Evolutionary conservation across 768 basidiomycete species (phyloP).

Genomic region (Lactarius sp.): DNA sequence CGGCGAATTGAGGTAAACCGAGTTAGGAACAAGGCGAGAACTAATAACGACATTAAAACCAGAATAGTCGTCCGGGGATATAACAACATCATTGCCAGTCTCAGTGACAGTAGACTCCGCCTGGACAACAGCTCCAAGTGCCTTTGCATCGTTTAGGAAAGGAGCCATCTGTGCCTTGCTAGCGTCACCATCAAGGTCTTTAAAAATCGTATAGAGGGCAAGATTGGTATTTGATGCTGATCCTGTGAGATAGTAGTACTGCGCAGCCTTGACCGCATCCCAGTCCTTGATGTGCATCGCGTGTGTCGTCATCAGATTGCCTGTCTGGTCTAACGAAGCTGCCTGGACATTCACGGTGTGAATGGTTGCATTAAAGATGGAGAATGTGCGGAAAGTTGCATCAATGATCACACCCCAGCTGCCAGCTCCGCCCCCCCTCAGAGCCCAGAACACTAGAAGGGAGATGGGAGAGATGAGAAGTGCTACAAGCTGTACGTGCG

Average conservation of each 20-base stretch:
- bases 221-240: conserved; percentile 8
- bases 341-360: conserved; percentile 30
- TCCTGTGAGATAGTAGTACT: conserved; percentile 33
- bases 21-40: conserved; percentile 20
- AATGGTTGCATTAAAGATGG: conserved; percentile 33
- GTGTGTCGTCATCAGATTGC: conserved; percentile 33
- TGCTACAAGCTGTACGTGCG: neutral
- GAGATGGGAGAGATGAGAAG: neutral
- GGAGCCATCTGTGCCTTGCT: conserved; percentile 15
- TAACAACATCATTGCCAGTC: conserved; percentile 11
- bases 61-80: conserved; percentile 14
- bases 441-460: conserved; percentile 27
- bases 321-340: conserved; percentile 37
- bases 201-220: conserved; percentile 25
- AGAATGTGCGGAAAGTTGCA: conserved; percentile 35
- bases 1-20: conserved; percentile 2
- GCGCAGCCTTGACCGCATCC: neutral
- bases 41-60: conserved; percentile 17
- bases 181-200: conserved; percentile 24
- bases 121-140: conserved; percentile 24
- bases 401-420: conserved; percentile 39
- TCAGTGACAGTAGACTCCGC: conserved; percentile 10
- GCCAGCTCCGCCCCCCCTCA: conserved; percentile 28
- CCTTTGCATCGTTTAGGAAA: conserved; percentile 15
- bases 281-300: conserved; percentile 18